Base-by-base conservation (phyloP, 1,139 yeast genomes). In the Debaryomyces udenii region DNA sequence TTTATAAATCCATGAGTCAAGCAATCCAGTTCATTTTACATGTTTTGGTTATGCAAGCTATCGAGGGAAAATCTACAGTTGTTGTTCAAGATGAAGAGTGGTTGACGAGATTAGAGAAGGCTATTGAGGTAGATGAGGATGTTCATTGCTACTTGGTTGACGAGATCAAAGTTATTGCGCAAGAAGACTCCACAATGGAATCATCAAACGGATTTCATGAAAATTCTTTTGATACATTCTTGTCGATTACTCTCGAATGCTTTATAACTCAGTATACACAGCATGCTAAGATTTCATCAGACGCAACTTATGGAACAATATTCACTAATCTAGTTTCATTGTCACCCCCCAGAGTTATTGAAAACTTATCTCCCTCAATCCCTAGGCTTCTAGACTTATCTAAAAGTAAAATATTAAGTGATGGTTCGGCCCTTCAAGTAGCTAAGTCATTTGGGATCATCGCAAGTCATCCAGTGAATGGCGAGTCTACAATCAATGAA, bases 81-180 rank as follows among this genome's bases (percentile, higher is more conserved):
- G 59, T 87, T 39, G 78, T 78, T 0, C 64, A 76, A 15, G 96
- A 88, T 58, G 86, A 83, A 48, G 83, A 86, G 38, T 90, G 96
- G 96, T 69, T 72, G 3, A 64, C 77, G 0, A 73, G 93, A 52
- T 56, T 87, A 20, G 90, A 84, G n/a, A 86, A 81, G 42, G 88
- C 94, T 0, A 44, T 86, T 5, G 84, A 80, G 37, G 67, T 76
- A 31, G 95, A 89, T 53, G 70, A 70, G 2, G 57, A 54, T 1
- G 87, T 86, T 1, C 64, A 80, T 27, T 33, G 44, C 0, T 55
- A 67, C 3, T 59, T 83, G 4, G 48, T 53, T 9, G 35, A 44
- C 1, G 63, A 68, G 31, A 59, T 72, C 23, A 37, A 36, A 1
- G 23, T 27, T 1, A 38, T 55, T 9, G 46, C 61, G 2, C 35